Base-by-base conservation (phyloP, 176 grass and related monocot genomes). In the Microstegium vimineum region DNA sequence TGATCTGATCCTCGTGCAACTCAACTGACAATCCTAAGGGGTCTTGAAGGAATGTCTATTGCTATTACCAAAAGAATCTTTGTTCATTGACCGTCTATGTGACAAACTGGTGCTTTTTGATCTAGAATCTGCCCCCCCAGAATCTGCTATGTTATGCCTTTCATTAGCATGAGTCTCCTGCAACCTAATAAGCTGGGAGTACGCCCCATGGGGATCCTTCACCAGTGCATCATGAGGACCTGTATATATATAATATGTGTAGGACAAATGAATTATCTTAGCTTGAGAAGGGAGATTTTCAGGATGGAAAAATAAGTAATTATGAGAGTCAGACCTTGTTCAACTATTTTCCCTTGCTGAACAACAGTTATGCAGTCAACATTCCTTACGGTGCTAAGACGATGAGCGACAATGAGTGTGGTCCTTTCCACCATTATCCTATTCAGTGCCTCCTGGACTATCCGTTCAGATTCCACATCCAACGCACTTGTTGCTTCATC, bases 401-500 rank as follows among this genome's bases (percentile, higher is more conserved):
- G 91, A 82, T 97, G 94, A 26, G 94, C 91, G 9, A 97, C 90
- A 34, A 92, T 45, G 6, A 97, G 65, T 10, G 89, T 97, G 52
- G 94, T 97, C 81, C 90, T 88, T 72, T 92, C 28, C 51, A 84
- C 63, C 94, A 92, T 94, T 75, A 94, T 87, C 63, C 85, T 82
- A 56, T 92, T 90, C 32, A 97, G 81, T 47, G 94, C 89, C 28
- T 97, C 91, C 70, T 97, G 91, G 51, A 97, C 92, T 68, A 97
- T 87, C 41, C 85, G 42, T 77, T 97, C 94, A 41, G 94, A 97
- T 75, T 97, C 91, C 32, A 86, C 87, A 87, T 97, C 94, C 81
- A 97, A 37, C 65, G 94, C 94, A 77, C 92, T 97, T 66, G 94
- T 97, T 81, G 94, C 94, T 90, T 97, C 94, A 74, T 97, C 94